phyloP scores from a whole-genome alignment of 2,329 filamentous ascomycete genomes.

The Paecilomyces variotii region DNA sequence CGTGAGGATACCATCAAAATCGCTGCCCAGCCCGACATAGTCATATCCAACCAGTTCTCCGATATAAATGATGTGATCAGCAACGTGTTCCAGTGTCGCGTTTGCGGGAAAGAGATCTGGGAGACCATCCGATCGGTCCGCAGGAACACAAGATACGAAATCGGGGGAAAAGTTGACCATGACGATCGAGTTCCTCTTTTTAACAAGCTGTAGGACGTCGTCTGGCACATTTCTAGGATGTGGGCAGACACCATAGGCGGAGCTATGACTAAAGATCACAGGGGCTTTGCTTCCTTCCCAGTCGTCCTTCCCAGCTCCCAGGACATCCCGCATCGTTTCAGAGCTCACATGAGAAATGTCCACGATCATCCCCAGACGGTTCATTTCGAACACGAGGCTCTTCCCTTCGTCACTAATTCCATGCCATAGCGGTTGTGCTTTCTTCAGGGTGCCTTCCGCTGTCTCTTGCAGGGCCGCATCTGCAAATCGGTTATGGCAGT shows the following conservation, averaged over 20 bases:
- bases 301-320: constrained; percentile 50
- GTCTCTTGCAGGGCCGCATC: constrained; percentile 61
- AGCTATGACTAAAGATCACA: constrained; percentile 83
- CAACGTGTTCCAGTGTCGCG: constrained; percentile 68
- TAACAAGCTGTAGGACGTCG: constrained; percentile 68
- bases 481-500: constrained; percentile 84
- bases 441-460: constrained; percentile 30
- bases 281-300: constrained; percentile 72
- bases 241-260: constrained; percentile 69
- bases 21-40: constrained; percentile 79
- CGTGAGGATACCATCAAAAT: constrained; percentile 63
- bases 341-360: constrained; percentile 72
- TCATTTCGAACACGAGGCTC: constrained; percentile 76
- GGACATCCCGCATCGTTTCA: constrained; percentile 78
- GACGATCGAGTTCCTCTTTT: constrained; percentile 63
- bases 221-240: constrained; percentile 90
- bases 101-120: constrained; percentile 61
- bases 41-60: constrained; percentile 77
- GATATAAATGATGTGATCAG: constrained; percentile 72
- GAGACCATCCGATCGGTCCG: constrained; percentile 53
- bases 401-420: constrained; percentile 67
- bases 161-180: constrained; percentile 86
- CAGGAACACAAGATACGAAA: constrained; percentile 68
- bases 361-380: constrained; percentile 87
- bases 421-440: constrained; percentile 33